These are phyloP conservation scores for Scytalidium sp. DNA, from an alignment of 2,329 filamentous ascomycete genomes.

Conservation along the genomic window DNA sequence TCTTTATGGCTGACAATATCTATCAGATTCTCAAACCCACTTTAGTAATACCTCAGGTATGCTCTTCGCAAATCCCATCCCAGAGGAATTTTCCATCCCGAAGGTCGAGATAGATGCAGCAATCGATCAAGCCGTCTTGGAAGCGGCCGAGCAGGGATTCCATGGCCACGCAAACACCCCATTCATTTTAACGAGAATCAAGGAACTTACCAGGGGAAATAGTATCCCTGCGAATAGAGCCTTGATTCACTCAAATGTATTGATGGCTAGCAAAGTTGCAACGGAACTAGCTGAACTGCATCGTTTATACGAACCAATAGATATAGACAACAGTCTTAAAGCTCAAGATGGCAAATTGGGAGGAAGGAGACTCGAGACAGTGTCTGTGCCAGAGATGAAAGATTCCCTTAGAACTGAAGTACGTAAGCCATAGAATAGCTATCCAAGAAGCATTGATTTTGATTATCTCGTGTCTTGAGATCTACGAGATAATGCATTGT, in stretches of 20 bases:
- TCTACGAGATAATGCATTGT: not conserved
- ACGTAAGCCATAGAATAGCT: not conserved
- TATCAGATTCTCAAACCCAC: constrained; percentile 64
- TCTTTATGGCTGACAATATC: constrained; percentile 4
- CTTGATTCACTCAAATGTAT: constrained; percentile 64
- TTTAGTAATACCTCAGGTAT: constrained; percentile 68
- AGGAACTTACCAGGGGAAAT: constrained; percentile 61
- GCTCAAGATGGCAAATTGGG: not conserved
- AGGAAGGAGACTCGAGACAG: not conserved
- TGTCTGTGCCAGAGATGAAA: not conserved
- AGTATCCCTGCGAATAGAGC: constrained; percentile 63
- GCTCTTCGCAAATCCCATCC: constrained; percentile 81
- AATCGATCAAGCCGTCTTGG: constrained; percentile 52
- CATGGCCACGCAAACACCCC: constrained; percentile 67
- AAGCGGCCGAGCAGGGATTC: constrained; percentile 50
- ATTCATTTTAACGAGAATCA: constrained; percentile 65
- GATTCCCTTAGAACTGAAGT: not conserved
- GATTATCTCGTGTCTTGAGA: constrained; percentile 10
- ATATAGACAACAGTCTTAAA: constrained; percentile 1
- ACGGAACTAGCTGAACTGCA: constrained; percentile 37
- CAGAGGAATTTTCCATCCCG: constrained; percentile 55
- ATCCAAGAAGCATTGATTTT: not conserved
- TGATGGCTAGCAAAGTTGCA: constrained; percentile 61
- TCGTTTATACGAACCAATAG: constrained; percentile 4
- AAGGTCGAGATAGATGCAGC: constrained; percentile 55